phyloP scores from a whole-genome alignment of 164 flowering plant species.

The Sedum album region DNA sequence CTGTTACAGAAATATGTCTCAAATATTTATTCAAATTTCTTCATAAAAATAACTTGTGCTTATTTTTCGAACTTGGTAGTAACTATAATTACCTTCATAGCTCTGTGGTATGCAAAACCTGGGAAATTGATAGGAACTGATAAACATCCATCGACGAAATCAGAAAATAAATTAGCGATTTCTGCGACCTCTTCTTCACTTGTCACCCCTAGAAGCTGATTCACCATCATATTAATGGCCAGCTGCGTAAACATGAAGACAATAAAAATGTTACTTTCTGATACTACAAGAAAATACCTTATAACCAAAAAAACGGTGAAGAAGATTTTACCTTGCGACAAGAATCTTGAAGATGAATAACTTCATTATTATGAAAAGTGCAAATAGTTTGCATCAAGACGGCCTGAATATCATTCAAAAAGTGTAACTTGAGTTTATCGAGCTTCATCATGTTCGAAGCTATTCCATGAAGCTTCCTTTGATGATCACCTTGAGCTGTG shows the following conservation, averaged over 20 bases:
- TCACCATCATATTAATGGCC: constrained; percentile 79
- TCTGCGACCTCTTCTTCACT: constrained; percentile 61
- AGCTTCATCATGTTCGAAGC: constrained; percentile 73
- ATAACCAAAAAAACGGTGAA: no score
- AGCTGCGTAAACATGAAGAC: constrained; percentile 25
- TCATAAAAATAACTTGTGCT: not conserved
- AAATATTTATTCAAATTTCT: not conserved
- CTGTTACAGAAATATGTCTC: constrained; percentile 19
- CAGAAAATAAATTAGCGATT: constrained; percentile 63
- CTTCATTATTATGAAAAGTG: constrained; percentile 33
- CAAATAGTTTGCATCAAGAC: constrained; percentile 44
- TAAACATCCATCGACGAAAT: constrained; percentile 81
- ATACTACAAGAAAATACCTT: not conserved
- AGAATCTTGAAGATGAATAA: constrained; percentile 58
- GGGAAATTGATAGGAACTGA: constrained; percentile 77
- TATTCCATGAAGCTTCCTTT: constrained; percentile 62
- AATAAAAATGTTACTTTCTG: not conserved
- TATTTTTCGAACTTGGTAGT: not conserved
- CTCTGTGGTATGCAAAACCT: constrained; percentile 63
- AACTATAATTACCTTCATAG: constrained; percentile 54
- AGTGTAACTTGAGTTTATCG: constrained; percentile 59
- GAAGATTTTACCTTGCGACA: constrained; percentile 58
- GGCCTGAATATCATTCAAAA: constrained; percentile 50
- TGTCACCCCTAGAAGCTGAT: constrained; percentile 64
- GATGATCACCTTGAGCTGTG: constrained; percentile 77